Percentiles rank a stretch among this genome's conserved stretches.
Evolutionary conservation across 768 basidiomycete genomes (phyloP).

Genomic region (Tubosaeta brunneosetosa): DNA sequence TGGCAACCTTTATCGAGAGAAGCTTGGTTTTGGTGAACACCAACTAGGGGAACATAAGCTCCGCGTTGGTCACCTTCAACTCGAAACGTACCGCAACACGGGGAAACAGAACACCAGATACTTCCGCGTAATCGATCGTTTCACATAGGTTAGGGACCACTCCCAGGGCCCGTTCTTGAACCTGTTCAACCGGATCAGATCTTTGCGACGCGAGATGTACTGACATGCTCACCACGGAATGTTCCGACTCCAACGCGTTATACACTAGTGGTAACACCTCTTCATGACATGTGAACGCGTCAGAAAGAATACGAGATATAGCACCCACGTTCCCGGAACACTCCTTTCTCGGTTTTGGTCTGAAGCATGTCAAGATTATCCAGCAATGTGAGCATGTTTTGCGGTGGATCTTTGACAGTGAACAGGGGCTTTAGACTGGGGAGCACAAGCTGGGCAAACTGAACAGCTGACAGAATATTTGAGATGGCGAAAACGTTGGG

Average conservation of each 20-base stretch:
- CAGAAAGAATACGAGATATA: not conserved
- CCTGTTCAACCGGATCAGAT: slow-evolving; percentile 38
- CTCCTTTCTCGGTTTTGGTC: slow-evolving; percentile 78
- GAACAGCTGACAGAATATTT: slow-evolving; percentile 63
- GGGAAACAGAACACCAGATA: slow-evolving; percentile 85
- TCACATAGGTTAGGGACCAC: slow-evolving; percentile 86
- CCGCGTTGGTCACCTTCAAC: slow-evolving; percentile 6
- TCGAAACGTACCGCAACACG: slow-evolving; percentile 73
- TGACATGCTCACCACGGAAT: slow-evolving; percentile 55
- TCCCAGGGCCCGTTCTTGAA: slow-evolving; percentile 87
- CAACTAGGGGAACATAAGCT: slow-evolving; percentile 45
- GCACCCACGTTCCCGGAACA: slow-evolving; percentile 83
- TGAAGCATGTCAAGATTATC: slow-evolving; percentile 87
- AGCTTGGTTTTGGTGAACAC: slow-evolving; percentile 92
- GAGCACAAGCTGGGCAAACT: slow-evolving; percentile 78
- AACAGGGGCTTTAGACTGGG: slow-evolving; percentile 91
- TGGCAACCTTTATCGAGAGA: slow-evolving; percentile 87
- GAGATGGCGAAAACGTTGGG: slow-evolving; percentile 95
- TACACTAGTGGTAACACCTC: slow-evolving; percentile 97
- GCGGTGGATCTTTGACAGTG: slow-evolving; percentile 87
- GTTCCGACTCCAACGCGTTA: slow-evolving; percentile 94
- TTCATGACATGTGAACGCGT: slow-evolving; percentile 29
- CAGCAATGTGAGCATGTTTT: slow-evolving; percentile 91
- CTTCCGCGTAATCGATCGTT: slow-evolving; percentile 91
- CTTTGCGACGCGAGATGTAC: not conserved